Percentiles rank a stretch among this genome's conserved stretches.
phyloP scores from a whole-genome alignment of 768 basidiomycete genomes.

The Strobilomyces echinocephalus region DNA sequence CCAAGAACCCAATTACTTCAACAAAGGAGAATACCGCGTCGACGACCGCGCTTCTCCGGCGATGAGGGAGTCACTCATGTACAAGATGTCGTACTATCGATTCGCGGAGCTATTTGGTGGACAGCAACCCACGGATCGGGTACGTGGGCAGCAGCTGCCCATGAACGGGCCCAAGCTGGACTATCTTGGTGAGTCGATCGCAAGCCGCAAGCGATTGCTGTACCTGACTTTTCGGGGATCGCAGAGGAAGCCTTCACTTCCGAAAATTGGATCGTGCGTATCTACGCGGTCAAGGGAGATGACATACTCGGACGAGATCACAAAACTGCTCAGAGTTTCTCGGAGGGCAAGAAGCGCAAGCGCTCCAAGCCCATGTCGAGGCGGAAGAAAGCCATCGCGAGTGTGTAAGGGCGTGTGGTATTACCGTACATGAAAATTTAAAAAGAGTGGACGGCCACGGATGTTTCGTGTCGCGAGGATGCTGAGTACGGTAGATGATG shows the following conservation, averaged over 20 bases:
- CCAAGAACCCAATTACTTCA: constrained; percentile 93
- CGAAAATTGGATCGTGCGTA: constrained; percentile 99
- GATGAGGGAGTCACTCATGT: constrained; percentile 98
- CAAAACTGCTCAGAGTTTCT: constrained; percentile 82
- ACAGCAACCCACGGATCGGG: constrained; percentile 72
- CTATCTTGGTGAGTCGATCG: constrained; percentile 63
- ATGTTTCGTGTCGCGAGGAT: neutral
- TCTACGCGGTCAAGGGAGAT: constrained; percentile 93
- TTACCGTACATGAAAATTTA: neutral
- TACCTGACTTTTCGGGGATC: constrained; percentile 1
- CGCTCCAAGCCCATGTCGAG: constrained; percentile 63
- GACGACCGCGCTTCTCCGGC: constrained; percentile 78
- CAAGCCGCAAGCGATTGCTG: neutral
- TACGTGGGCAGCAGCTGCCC: constrained; percentile 83
- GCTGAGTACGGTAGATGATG: constrained; percentile 1
- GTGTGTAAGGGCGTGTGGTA: constrained; percentile 7
- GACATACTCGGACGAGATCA: constrained; percentile 87
- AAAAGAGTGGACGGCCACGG: neutral
- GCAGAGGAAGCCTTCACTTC: constrained; percentile 97
- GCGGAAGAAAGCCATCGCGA: constrained; percentile 45
- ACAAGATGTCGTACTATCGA: constrained; percentile 98
- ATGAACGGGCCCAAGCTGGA: constrained; percentile 75
- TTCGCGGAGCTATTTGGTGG: constrained; percentile 87
- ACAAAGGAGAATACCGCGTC: constrained; percentile 88
- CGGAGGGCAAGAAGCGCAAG: constrained; percentile 85